These are phyloP conservation scores for Saitoella complicata DNA, from an alignment of 805 yeast species.

Conservation along the genomic window DNA sequence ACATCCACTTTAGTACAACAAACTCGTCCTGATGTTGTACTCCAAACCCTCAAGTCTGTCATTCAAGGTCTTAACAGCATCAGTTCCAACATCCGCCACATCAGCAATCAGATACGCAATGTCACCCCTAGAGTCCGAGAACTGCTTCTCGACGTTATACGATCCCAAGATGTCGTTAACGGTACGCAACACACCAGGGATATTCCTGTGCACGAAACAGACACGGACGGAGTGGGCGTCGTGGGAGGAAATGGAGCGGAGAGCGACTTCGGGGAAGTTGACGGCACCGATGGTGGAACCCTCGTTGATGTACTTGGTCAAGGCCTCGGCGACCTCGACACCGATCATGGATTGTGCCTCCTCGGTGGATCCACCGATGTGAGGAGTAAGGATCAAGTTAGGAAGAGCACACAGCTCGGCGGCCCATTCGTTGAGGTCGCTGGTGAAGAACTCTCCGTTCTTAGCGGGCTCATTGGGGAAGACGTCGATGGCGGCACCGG, in stretches of 20 bases:
- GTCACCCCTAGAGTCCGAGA: conserved; percentile 90
- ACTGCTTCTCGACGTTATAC: conserved; percentile 95
- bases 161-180: conserved; percentile 89
- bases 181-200: conserved; percentile 95
- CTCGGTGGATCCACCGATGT: conserved; percentile 97
- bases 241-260: conserved; percentile 74
- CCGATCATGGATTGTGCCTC: conserved; percentile 98
- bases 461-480: conserved; percentile 95
- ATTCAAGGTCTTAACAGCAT: conserved; percentile 71
- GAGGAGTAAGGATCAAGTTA: conserved; percentile 88
- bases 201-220: conserved; percentile 89
- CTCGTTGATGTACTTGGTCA: conserved; percentile 85
- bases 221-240: conserved; percentile 78
- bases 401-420: conserved; percentile 65
- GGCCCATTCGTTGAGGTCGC: conserved; percentile 66
- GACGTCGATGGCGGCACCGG: conserved; percentile 95
- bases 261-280: conserved; percentile 94
- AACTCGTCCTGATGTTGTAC: conserved; percentile 77
- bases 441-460: conserved; percentile 71
- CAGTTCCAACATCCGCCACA: conserved; percentile 65
- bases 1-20: conserved; percentile 51
- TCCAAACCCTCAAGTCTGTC: conserved; percentile 79
- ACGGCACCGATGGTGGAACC: conserved; percentile 92
- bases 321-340: conserved; percentile 75
- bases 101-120: conserved; percentile 98